Evolutionary conservation across 441 rosid species (phyloP), one percentile per base, ranked within the genome.

Genomic region (Aleurites moluccanus): DNA sequence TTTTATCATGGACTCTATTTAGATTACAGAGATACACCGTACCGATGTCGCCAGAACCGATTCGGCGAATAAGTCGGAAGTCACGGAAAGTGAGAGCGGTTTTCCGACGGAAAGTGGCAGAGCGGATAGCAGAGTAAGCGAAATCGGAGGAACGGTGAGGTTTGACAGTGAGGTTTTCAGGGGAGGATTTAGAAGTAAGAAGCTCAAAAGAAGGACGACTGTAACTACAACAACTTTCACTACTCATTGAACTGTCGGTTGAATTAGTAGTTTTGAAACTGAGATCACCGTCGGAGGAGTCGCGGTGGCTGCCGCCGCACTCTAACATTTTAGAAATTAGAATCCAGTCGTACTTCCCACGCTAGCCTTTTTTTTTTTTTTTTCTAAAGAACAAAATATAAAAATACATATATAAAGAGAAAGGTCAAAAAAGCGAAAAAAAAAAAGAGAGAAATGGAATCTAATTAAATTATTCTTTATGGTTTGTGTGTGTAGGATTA

Each of bases 21-120:
- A 95, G 89, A 6, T 84, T 86, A 78, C 99, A 95, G 53, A 95
- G 85, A 78, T 87, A 93, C 0, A 95, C 99, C 0, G 96, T 91
- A 0, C 99, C 99, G 73, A 93, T 90, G 28, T 95, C 98, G 55
- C 99, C 99, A n/a, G 94, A 80, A 8, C 99, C 99, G 66, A 95
- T 81, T 38, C 87, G 88, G 56, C 96, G 92, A 77, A 85, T 76
- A 68, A 91, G 92, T 4, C 80, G 82, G 76, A 95, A 93, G 83
- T 95, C 97, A 16, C 92, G 86, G 82, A 92, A 85, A 2, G 90
- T 81, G 20, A 89, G 91, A 21, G 64, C 85, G 0, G 82, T 40
- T 65, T 84, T 81, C 1, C 87, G 77, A 53, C 87, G 83, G 74
- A 76, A 77, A 49, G 82, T 84, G 35, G 86, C 84, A 14, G 94